A percentile compares a stretch with the other conserved stretches of the same genome.
Conservation (phyloP, 352 stramenopile genomes). For the Globisporangium solare region DNA sequence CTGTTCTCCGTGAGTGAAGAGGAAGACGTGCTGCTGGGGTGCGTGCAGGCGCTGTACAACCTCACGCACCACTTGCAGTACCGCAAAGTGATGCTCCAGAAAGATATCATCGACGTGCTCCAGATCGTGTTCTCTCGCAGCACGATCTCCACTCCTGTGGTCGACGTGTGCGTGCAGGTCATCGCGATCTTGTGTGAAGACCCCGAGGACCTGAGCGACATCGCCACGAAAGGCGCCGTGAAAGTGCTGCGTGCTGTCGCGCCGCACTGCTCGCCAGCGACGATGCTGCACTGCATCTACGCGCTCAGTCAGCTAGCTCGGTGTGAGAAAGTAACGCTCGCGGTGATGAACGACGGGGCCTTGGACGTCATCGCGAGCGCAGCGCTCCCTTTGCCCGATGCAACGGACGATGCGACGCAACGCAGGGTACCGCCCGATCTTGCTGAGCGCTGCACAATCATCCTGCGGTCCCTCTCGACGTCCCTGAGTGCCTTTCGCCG, state of each 20-base stretch:
- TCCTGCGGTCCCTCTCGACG: conserved; percentile 64
- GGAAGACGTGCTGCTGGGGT: conserved; percentile 52
- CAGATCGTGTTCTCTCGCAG: conserved; percentile 32
- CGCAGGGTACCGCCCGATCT: conserved; percentile 15
- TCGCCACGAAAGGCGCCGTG: conserved; percentile 51
- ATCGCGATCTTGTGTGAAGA: conserved; percentile 71
- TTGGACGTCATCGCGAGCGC: conserved; percentile 53
- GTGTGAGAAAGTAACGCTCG: conserved; percentile 31
- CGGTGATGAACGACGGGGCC: conserved; percentile 50
- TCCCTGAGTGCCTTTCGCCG: conserved; percentile 31
- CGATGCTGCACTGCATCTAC: conserved; percentile 53
- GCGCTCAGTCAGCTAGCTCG: conserved; percentile 65
- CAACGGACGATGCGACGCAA: background rate
- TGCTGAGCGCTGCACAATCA: conserved; percentile 59
- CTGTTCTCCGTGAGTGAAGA: conserved; percentile 40
- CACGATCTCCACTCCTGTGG: conserved; percentile 24
- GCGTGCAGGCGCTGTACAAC: conserved; percentile 66
- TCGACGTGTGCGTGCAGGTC: conserved; percentile 62
- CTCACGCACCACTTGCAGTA: conserved; percentile 57
- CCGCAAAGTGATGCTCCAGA: conserved; percentile 52
- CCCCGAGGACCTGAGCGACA: conserved; percentile 33
- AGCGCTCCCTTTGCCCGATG: background rate
- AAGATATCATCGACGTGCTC: conserved; percentile 45
- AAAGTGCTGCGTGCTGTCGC: conserved; percentile 47
- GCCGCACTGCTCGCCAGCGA: conserved; percentile 16